phyloP scores from a whole-genome alignment of 305 asterid genomes.

The Monarda citriodora region DNA sequence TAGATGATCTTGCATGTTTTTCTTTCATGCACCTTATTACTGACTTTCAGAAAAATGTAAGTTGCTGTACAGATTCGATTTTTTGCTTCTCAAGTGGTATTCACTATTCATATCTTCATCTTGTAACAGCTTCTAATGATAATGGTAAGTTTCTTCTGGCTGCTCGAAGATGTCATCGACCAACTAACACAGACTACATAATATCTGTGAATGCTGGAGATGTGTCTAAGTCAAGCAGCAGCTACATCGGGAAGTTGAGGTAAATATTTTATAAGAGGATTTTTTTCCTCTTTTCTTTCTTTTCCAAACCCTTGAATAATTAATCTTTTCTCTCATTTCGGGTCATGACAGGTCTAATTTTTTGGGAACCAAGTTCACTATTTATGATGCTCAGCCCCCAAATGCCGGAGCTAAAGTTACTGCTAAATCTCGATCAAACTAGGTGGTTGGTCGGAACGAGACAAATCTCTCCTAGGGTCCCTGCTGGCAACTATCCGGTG shows the following conservation, averaged over 20 bases:
- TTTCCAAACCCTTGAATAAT: background rate
- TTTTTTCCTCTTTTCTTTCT: background rate
- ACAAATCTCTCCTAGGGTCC: conserved; percentile 85
- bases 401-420: conserved; percentile 62
- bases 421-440: conserved; percentile 58
- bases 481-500: conserved; percentile 85
- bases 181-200: conserved; percentile 84
- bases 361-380: conserved; percentile 90
- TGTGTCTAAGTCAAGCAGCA: conserved; percentile 73
- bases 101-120: conserved; percentile 2
- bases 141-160: conserved; percentile 94
- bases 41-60: background rate
- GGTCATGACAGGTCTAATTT: conserved; percentile 80
- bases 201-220: conserved; percentile 83
- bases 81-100: conserved; percentile 1
- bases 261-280: conserved; percentile 17
- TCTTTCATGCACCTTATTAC: background rate
- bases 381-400: conserved; percentile 90
- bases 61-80: background rate
- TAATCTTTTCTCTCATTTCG: conserved; percentile 13
- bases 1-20: background rate
- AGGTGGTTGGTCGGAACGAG: conserved; percentile 68
- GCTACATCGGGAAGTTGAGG: conserved; percentile 91
- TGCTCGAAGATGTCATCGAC: conserved; percentile 86
- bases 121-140: conserved; percentile 77